Base-by-base conservation (phyloP, 257 asterid genomes). In the Lantana camara region DNA sequence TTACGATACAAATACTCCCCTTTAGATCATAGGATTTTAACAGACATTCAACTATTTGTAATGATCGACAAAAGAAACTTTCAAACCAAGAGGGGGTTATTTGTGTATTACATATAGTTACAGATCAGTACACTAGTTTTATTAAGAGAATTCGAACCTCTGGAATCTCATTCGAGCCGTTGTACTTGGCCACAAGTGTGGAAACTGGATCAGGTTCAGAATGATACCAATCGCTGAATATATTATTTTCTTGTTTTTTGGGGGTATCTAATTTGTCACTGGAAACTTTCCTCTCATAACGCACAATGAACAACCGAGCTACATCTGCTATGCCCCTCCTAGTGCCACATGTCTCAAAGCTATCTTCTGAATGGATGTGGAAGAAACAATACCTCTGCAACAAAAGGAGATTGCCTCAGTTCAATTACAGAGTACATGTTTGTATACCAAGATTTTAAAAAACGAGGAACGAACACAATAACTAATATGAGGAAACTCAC, bases 321-420 rank as follows among this genome's bases (percentile, higher is more conserved):
- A 71, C 75, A 68, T 94, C 93, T 2, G 75, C 69, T 49, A 84
- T 64, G 44, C 84, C 85, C 79, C 87, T 88, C 79, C 89, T 81
- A 32, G 97, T 83, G 45, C 99, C 99, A 35, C 99, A 94, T 7
- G 97, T 83, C 68, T 88, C 97, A 14, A 69, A 82, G 88, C 97
- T 86, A 60, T 83, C 83, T 75, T 94, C 97, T 16, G 96, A 88
- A 71, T 90, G 85, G 61, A 94, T 72, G 73, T 91, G 78, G 79
- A 90, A 94, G 89, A 82, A 94, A 73, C 99, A 94, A 80, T 80
- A 94, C 60, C 70, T 83, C 99, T 94, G 94, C 72, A 73, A 49
- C 32, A n/a, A 58, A 68, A 69, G 50, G 69, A 59, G 45, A 75
- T 57, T 46, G 35, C 22, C 63, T 51, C 60, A 74, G 38, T 61